Base-by-base conservation (phyloP, 352 stramenopile species). In the Globisporangium paroecandrum region DNA sequence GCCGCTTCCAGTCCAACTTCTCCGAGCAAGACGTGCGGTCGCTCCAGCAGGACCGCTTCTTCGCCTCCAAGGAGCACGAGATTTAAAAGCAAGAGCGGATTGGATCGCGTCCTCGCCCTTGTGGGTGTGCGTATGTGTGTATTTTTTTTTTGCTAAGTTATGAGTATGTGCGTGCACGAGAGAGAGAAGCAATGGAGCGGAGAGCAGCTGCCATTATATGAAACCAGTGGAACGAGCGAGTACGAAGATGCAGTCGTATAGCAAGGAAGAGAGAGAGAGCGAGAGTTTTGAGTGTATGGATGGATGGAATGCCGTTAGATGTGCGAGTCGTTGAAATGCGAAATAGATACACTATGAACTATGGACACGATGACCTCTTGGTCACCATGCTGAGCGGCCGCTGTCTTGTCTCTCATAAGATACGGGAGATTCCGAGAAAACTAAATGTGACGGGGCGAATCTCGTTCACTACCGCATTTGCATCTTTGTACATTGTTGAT, bases 1-100 rank as follows among this genome's bases (percentile, higher is more conserved):
- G 73, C 54, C 82, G 75, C 29, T 93, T 90, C 9, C 77, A 88
- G 66, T 93, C 85, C n/a, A 83, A 79, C 32, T 80, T 78, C 61
- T 88, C 79, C 6, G 72, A 83, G n/a, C 58, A 54, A 9, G 77
- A 82, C 55, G 59, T 85, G 62, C 66, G 32, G 69, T 70, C 8
- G 72, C 69, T 55, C 70, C 71, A 66, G 32, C 72, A 76, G 34
- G 69, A 72, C 22, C 68, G 47, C 29, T 65, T 69, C 20, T 69
- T 65, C 53, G 46, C 57, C n/a, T 49, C 56, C 56, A 61, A 64
- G 56, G 64, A 69, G 56, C 56, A 60, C 34, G 64, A 69, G 49
- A 58, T 69, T 10, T 69, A 58, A 56, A n/a, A 3, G 49, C 10
- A n/a, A 20, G 22, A 36, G 24, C 25, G 46, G 32, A n/a, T 2